Evolutionary conservation across 208 protist genomes (phyloP).

Genomic region (Acanthamoeba quina): DNA sequence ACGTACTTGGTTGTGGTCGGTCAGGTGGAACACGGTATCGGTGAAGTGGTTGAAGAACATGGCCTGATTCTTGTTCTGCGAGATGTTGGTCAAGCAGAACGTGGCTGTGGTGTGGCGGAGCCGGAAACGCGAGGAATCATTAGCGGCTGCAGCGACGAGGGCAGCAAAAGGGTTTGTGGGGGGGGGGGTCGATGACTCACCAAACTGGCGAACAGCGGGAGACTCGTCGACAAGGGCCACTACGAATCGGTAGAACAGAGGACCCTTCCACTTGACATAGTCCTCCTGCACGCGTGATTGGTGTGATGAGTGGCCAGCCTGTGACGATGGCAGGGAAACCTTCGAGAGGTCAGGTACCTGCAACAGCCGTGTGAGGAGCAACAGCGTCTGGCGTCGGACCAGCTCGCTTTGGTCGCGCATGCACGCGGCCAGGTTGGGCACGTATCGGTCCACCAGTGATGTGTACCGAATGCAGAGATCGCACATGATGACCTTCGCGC

Average conservation of each 20-base stretch:
- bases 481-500: constrained; percentile 86
- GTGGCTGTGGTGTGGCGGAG: constrained; percentile 46
- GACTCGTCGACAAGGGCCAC: constrained; percentile 80
- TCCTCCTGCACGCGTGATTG: constrained; percentile 78
- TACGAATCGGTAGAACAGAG: constrained; percentile 84
- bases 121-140: too few relatives aligned
- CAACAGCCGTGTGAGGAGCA: constrained; percentile 80
- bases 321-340: neutral
- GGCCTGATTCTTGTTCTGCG: neutral
- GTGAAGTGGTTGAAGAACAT: constrained; percentile 81
- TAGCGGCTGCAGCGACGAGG: too few relatives aligned
- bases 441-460: constrained; percentile 81
- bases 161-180: too few relatives aligned
- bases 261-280: constrained; percentile 87
- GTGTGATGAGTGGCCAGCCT: too few relatives aligned
- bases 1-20: constrained; percentile 73
- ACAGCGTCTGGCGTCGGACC: constrained; percentile 84
- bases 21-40: constrained; percentile 83
- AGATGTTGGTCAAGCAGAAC: constrained; percentile 77
- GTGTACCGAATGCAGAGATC: constrained; percentile 87
- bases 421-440: constrained; percentile 82
- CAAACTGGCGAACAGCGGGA: constrained; percentile 32
- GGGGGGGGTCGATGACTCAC: neutral
- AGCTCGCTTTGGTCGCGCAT: constrained; percentile 82
- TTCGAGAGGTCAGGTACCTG: neutral